Evolutionary conservation across 1,139 yeast genomes (phyloP).

Genomic region (Hanseniaspora gamundiae): DNA sequence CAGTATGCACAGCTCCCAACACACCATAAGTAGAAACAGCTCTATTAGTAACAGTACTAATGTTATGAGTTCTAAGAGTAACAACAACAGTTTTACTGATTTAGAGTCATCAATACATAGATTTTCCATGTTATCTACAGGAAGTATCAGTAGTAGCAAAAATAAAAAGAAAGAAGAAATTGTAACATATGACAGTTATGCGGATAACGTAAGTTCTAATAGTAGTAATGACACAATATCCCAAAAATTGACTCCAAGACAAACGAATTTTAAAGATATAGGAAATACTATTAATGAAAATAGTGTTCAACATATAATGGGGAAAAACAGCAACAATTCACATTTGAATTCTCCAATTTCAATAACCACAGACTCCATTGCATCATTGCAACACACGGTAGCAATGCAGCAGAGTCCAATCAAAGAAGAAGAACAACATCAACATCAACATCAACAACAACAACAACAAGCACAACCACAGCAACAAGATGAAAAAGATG

Average conservation of each 20-base stretch:
- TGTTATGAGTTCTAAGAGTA: neutral
- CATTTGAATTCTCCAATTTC: too few relatives aligned
- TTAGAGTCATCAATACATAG: neutral
- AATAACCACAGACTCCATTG: too few relatives aligned
- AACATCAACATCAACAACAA: neutral
- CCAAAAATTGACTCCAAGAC: too few relatives aligned
- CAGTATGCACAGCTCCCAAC: conserved; percentile 16
- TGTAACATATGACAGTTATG: too few relatives aligned
- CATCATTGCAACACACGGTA: too few relatives aligned
- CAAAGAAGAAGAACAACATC: neutral
- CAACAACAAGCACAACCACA: neutral
- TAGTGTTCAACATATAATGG: too few relatives aligned
- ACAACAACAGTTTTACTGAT: neutral
- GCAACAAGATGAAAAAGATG: neutral
- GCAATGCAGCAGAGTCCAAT: too few relatives aligned
- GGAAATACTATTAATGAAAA: too few relatives aligned
- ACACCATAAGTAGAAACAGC: conserved; percentile 29
- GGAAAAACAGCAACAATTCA: too few relatives aligned
- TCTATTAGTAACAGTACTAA: conserved; percentile 37
- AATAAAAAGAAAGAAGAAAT: neutral
- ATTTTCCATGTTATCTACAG: neutral
- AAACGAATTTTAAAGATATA: too few relatives aligned
- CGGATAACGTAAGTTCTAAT: too few relatives aligned
- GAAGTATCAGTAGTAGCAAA: neutral
- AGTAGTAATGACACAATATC: too few relatives aligned